phyloP scores from a whole-genome alignment of 192 early-diverging fungal genomes.

The Kappamyces sp. region DNA sequence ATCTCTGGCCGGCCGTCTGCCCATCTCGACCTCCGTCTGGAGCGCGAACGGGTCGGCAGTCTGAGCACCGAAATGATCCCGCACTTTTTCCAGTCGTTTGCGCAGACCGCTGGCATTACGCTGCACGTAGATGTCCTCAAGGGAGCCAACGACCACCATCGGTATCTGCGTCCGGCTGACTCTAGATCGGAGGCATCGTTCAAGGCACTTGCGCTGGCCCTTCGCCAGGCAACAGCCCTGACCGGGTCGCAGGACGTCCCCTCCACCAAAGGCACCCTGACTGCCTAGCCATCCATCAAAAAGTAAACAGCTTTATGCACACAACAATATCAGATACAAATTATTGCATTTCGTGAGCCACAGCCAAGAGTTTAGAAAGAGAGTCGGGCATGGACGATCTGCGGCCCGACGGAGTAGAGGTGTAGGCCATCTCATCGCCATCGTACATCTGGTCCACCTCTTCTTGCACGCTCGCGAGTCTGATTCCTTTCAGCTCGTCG shows the following conservation, averaged over 20 bases:
- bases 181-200: constrained; percentile 88
- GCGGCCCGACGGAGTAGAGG: not conserved
- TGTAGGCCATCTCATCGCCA: not conserved
- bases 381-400: not conserved
- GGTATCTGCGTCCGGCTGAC: constrained; percentile 37
- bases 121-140: constrained; percentile 93
- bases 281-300: constrained; percentile 4
- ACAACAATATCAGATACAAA: no score
- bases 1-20: constrained; percentile 92
- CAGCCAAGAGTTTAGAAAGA: no score
- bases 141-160: constrained; percentile 95
- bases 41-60: constrained; percentile 83
- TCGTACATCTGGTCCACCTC: not conserved
- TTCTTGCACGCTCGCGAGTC: not conserved
- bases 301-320: no score
- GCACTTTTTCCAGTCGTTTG: constrained; percentile 90
- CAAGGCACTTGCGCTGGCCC: constrained; percentile 94
- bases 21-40: constrained; percentile 75
- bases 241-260: constrained; percentile 88
- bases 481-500: not conserved
- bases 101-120: constrained; percentile 84
- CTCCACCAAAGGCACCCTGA: constrained; percentile 81
- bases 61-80: constrained; percentile 98
- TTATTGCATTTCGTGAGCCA: no score
- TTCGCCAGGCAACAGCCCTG: constrained; percentile 76